phyloP scores from a whole-genome alignment of 768 basidiomycete genomes.

The Macrocybe gigantea region DNA sequence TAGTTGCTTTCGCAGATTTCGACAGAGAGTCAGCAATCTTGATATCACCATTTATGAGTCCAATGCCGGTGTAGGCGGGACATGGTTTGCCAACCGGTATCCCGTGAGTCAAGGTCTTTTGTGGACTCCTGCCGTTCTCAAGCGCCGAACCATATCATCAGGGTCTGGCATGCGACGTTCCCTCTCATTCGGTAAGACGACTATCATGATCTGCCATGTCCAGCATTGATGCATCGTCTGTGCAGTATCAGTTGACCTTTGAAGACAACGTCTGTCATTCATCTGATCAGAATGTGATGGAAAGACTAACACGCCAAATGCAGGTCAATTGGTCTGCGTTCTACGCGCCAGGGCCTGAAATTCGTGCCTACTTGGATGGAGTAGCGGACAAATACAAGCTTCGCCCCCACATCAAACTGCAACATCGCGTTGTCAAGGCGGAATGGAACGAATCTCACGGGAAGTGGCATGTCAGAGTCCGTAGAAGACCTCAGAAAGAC shows the following conservation, averaged over 20 bases:
- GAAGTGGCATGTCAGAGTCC: constrained; percentile 52
- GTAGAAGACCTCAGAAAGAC: constrained; percentile 16
- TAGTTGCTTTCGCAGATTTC: constrained; percentile 29
- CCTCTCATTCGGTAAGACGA: constrained; percentile 42
- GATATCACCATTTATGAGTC: constrained; percentile 56
- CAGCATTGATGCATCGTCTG: background rate
- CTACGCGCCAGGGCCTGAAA: constrained; percentile 56
- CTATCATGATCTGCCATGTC: background rate
- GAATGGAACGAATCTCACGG: constrained; percentile 43
- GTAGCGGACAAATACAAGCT: constrained; percentile 56
- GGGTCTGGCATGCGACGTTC: constrained; percentile 60
- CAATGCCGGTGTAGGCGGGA: constrained; percentile 52
- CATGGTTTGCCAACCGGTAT: constrained; percentile 55
- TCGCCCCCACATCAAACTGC: constrained; percentile 44
- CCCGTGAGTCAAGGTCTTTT: constrained; percentile 28
- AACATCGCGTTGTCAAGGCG: constrained; percentile 48
- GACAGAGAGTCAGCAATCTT: constrained; percentile 47
- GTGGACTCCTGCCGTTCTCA: background rate
- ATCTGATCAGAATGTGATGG: background rate
- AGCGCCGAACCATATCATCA: constrained; percentile 11
- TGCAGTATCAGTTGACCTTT: constrained; percentile 55
- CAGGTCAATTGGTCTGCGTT: constrained; percentile 58
- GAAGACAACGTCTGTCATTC: constrained; percentile 36
- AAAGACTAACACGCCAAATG: background rate
- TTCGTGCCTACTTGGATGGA: constrained; percentile 44